These are phyloP conservation scores for Dactylellina leptospora DNA, from an alignment of 2,329 filamentous ascomycete genomes.

Conservation along the genomic window DNA sequence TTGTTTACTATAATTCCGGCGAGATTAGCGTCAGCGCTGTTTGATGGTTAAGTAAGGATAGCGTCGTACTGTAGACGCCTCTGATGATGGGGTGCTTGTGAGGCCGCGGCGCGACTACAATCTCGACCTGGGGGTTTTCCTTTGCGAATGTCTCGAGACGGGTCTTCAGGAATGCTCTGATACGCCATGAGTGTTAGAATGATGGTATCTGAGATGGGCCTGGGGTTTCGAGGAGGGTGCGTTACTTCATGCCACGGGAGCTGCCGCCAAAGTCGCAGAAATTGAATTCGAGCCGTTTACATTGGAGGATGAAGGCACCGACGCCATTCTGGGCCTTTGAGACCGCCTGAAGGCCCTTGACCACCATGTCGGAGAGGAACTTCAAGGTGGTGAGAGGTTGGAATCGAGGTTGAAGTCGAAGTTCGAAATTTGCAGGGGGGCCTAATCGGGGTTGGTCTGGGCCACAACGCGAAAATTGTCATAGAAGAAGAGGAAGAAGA, in stretches of 20 bases:
- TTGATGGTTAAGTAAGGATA: too few relatives aligned
- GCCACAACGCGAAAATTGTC: constrained; percentile 18
- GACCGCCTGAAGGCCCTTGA: constrained; percentile 55
- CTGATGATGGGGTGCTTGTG: constrained; percentile 86
- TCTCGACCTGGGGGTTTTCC: constrained; percentile 86
- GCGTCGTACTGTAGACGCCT: constrained; percentile 73
- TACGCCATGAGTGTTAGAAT: constrained; percentile 9
- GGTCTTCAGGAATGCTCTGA: constrained; percentile 80
- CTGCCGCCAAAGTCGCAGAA: constrained; percentile 97
- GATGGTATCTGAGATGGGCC: background rate
- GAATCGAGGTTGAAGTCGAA: constrained; percentile 7
- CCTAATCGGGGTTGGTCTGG: constrained; percentile 1
- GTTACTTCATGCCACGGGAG: constrained; percentile 91
- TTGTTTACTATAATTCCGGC: constrained; percentile 78
- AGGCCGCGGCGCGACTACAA: constrained; percentile 89
- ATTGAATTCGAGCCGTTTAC: constrained; percentile 93
- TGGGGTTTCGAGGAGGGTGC: background rate
- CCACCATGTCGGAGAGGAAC: constrained; percentile 31
- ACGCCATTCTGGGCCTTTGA: constrained; percentile 79
- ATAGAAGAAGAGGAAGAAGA: background rate
- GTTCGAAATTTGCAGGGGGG: constrained; percentile 49
- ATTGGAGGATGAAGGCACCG: constrained; percentile 95
- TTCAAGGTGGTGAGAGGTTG: background rate
- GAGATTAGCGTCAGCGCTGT: too few relatives aligned
- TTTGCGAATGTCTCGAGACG: constrained; percentile 79